phyloP scores from a whole-genome alignment of 1,284 basidiomycete species.

The Marasmius fiardii region DNA sequence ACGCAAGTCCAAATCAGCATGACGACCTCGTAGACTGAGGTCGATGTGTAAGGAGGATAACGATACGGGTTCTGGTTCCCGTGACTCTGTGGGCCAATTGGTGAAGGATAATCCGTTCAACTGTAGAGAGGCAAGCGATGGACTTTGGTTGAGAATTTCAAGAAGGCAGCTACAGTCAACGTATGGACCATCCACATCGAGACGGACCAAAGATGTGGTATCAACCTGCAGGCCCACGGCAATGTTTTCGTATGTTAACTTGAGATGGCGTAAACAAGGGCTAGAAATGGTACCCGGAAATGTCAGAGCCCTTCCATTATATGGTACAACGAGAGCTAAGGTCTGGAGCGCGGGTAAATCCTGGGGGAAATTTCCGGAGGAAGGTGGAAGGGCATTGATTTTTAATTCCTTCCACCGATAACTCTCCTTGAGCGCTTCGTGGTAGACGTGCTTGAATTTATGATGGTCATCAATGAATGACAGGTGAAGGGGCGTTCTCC shows the following conservation, averaged over 20 bases:
- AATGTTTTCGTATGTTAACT: background rate
- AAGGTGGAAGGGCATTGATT: background rate
- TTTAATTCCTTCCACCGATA: background rate
- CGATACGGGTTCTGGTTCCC: background rate
- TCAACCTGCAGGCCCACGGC: background rate
- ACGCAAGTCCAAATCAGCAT: background rate
- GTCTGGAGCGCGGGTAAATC: background rate
- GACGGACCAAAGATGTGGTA: background rate
- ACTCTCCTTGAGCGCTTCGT: background rate
- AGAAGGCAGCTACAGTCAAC: background rate
- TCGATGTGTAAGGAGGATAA: background rate
- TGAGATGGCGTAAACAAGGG: background rate
- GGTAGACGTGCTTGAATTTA: background rate
- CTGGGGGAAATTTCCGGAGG: background rate
- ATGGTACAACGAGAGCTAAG: background rate
- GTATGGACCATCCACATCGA: background rate
- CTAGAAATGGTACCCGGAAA: background rate
- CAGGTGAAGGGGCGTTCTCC: background rate
- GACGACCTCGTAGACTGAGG: background rate
- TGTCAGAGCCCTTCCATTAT: background rate
- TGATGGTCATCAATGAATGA: background rate
- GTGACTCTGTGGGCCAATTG: background rate
- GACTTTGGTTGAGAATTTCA: background rate
- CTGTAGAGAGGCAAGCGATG: background rate
- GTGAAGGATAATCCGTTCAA: background rate